Percentiles rank a stretch among this genome's conserved stretches.
These are phyloP conservation scores for Penicillium paradoxum DNA, from an alignment of 495 filamentous ascomycete species.

Conservation along the genomic window DNA sequence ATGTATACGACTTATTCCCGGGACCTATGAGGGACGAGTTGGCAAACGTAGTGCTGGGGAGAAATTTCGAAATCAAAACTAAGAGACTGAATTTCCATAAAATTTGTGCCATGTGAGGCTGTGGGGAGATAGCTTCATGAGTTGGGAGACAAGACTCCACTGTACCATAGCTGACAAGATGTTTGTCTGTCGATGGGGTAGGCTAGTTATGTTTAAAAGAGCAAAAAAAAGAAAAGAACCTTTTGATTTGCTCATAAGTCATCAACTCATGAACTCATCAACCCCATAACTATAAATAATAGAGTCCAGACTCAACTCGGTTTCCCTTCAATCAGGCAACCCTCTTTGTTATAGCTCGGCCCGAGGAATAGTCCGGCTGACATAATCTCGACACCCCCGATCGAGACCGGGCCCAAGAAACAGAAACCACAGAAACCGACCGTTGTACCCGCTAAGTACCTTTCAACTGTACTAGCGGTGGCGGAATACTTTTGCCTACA, in stretches of 20 bases:
- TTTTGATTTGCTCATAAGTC: background rate
- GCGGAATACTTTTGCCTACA: slow-evolving; percentile 23
- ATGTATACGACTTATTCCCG: too few species aligned
- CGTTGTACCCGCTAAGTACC: slow-evolving; percentile 14
- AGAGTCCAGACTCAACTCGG: slow-evolving; percentile 3
- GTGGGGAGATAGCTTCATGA: background rate
- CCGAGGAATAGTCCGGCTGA: slow-evolving; percentile 16
- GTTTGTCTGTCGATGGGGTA: too few species aligned
- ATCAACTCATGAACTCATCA: background rate
- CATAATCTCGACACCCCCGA: slow-evolving; percentile 4
- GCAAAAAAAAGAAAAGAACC: background rate
- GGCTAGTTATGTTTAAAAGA: background rate
- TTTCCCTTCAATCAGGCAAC: background rate
- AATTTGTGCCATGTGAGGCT: background rate
- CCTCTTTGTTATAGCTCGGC: slow-evolving; percentile 7
- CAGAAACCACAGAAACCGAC: background rate
- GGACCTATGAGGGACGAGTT: too few species aligned
- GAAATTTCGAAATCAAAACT: too few species aligned
- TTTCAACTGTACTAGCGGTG: slow-evolving; percentile 18
- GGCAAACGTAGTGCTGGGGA: too few species aligned
- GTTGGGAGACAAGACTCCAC: background rate
- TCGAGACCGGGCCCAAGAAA: slow-evolving; percentile 20
- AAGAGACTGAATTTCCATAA: too few species aligned
- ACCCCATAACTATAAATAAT: slow-evolving; percentile 6
- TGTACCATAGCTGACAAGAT: too few species aligned